Evolutionary conservation across 805 yeast genomes (phyloP).

Genomic region (Zygotorulaspora florentina): DNA sequence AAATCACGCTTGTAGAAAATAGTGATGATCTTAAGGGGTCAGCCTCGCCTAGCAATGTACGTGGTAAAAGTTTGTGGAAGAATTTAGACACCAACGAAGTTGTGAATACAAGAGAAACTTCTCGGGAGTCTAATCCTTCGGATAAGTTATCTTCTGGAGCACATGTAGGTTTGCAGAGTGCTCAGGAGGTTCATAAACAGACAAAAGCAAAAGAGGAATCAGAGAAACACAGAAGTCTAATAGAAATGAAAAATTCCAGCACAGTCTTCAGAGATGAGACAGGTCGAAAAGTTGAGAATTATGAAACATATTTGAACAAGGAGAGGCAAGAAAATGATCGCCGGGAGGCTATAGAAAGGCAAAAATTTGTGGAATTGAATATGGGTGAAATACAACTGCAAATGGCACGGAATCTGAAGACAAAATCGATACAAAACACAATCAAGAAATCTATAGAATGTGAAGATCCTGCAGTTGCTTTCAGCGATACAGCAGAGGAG

Average conservation of each 20-base stretch:
- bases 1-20: constrained; percentile 13
- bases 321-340: constrained; percentile 29
- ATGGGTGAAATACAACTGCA: constrained; percentile 35
- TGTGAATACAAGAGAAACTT: constrained; percentile 4
- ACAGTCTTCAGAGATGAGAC: constrained; percentile 59
- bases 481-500: constrained; percentile 29
- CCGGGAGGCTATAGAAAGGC: constrained; percentile 28
- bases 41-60: not conserved
- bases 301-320: constrained; percentile 21
- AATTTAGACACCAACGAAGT: constrained; percentile 28
- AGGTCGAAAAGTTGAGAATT: constrained; percentile 51
- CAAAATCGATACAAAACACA: constrained; percentile 28
- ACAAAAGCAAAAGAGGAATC: constrained; percentile 32
- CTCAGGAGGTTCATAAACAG: constrained; percentile 39
- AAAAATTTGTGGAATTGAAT: constrained; percentile 38
- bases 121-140: not conserved
- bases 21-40: not conserved
- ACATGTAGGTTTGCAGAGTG: constrained; percentile 46
- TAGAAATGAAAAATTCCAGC: constrained; percentile 13
- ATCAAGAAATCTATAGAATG: not conserved
- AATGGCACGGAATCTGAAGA: constrained; percentile 26
- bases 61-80: constrained; percentile 26
- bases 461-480: constrained; percentile 64
- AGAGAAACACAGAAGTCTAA: constrained; percentile 15
- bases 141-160: constrained; percentile 33